phyloP scores from a whole-genome alignment of 2,329 filamentous ascomycete genomes.

The Graphilbum sp. region DNA sequence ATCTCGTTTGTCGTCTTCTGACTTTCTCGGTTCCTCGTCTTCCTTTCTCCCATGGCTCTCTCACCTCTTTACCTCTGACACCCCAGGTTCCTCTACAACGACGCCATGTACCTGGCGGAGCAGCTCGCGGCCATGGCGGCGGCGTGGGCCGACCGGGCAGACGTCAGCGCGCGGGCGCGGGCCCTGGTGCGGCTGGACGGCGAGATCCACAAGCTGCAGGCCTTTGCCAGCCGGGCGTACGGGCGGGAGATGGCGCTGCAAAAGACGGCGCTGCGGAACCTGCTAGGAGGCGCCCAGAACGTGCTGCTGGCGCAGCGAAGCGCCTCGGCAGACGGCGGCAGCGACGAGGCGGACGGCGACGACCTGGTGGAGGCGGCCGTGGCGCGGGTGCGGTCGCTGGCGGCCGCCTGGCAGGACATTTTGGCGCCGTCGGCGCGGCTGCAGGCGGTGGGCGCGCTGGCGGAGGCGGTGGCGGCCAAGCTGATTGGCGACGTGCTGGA shows the following conservation, averaged over 20 bases:
- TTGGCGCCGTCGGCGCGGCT: slow-evolving; percentile 45
- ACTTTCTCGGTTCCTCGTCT: too few species aligned
- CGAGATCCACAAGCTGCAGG: slow-evolving; percentile 41
- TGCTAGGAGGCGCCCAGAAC: slow-evolving; percentile 43
- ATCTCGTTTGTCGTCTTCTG: neutral
- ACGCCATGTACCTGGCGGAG: slow-evolving; percentile 47
- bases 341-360: slow-evolving; percentile 16
- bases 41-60: too few species aligned
- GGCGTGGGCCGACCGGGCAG: slow-evolving; percentile 35
- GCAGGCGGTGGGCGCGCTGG: slow-evolving; percentile 43
- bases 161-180: slow-evolving; percentile 32
- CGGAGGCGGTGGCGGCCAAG: slow-evolving; percentile 41
- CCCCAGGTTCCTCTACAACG: slow-evolving; percentile 51
- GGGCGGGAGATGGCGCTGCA: slow-evolving; percentile 43
- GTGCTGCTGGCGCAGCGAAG: slow-evolving; percentile 30
- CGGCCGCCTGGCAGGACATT: slow-evolving; percentile 39
- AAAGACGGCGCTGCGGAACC: slow-evolving; percentile 42
- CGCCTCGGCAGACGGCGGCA: neutral
- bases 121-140: slow-evolving; percentile 30
- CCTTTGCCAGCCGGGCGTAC: slow-evolving; percentile 46
- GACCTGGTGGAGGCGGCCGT: slow-evolving; percentile 36
- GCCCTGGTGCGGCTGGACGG: slow-evolving; percentile 41
- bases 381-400: slow-evolving; percentile 34
- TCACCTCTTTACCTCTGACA: neutral
- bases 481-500: slow-evolving; percentile 46